Evolutionary conservation across 805 yeast species (phyloP), one percentile per base, ranked within the genome.

Genomic region (Barnettozyma californica): DNA sequence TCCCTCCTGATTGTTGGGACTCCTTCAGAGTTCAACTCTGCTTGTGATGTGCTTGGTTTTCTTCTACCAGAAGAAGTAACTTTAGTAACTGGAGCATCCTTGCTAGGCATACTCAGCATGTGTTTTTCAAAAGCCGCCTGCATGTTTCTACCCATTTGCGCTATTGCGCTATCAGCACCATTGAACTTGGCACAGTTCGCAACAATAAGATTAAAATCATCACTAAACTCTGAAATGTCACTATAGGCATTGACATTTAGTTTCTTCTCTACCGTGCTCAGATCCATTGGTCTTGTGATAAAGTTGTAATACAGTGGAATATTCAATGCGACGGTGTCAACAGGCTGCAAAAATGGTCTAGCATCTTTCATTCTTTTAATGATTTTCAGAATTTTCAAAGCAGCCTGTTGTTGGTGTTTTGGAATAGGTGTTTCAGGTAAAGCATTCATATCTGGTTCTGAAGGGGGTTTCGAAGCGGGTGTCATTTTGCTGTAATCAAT

Each of bases 121-220:
- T 92, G 97, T 60, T 91, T 91, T 62, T 88, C 95, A 63, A 94
- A 94, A 57, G 92, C 84, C 2, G 95, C 94, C 67, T 89, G 94
- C 43, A 94, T 78, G 65, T 85, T 87, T 60, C 84, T 78, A 20
- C 88, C 98, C 97, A 94, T 92, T 63, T 84, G 87, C 2, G 97
- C 80, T 54, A 94, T 91, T 18, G 81, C 79, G 2, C 96, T 77
- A 36, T 80, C 81, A 48, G 80, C 82, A 34, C 99, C 99, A 63
- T 94, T 94, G 65, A 92, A 94, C 44, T 76, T 76, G 41, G 75
- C 71, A 69, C 97, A 89, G 70, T 94, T 94, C 18, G 68, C 66
- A 13, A 94, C 92, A 83, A 94, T 88, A 54, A 87, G 70, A 59
- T 87, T 83, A 68, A 90, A 86, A 68, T 91, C 97, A 5, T 76